Evolutionary conservation across 306 rosid genomes (phyloP).

Genomic region (Cucumis cinereus): DNA sequence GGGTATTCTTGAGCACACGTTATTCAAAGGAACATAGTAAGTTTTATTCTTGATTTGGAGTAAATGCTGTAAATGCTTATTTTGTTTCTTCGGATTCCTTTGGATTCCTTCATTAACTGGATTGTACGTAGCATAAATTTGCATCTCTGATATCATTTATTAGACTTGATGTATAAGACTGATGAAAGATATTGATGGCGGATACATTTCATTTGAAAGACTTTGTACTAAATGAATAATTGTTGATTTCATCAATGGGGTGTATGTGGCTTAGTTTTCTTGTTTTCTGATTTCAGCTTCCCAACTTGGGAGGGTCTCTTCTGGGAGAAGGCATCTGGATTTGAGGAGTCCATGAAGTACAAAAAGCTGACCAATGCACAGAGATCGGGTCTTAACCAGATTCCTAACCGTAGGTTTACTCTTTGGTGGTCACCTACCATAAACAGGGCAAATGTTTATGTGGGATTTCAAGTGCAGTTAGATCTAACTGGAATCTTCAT

Average conservation of each 20-base stretch:
- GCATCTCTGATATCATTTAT: neutral
- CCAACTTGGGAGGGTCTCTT: slow-evolving; percentile 99
- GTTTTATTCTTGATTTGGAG: slow-evolving; percentile 9
- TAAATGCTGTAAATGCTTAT: neutral
- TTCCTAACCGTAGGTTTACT: slow-evolving; percentile 96
- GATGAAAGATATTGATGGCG: neutral
- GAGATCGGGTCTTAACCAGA: slow-evolving; percentile 99
- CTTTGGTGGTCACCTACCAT: slow-evolving; percentile 99
- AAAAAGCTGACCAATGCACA: slow-evolving; percentile 98
- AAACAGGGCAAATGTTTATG: slow-evolving; percentile 95
- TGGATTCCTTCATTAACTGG: neutral
- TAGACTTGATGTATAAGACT: neutral
- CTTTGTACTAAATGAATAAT: neutral
- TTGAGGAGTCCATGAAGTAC: slow-evolving; percentile 99
- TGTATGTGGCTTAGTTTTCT: slow-evolving; percentile 6
- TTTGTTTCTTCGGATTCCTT: neutral
- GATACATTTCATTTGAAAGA: neutral
- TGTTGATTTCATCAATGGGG: neutral
- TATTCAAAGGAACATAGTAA: slow-evolving; percentile 98
- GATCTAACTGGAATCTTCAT: slow-evolving; percentile 97
- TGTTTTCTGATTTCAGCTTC: slow-evolving; percentile 38
- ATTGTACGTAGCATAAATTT: neutral
- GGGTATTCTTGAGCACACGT: slow-evolving; percentile 95
- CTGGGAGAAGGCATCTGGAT: slow-evolving; percentile 99
- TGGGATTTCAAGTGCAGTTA: slow-evolving; percentile 98